Evolutionary conservation across 2,329 filamentous ascomycete species (phyloP).

Genomic region (Ceratocystis papillata): DNA sequence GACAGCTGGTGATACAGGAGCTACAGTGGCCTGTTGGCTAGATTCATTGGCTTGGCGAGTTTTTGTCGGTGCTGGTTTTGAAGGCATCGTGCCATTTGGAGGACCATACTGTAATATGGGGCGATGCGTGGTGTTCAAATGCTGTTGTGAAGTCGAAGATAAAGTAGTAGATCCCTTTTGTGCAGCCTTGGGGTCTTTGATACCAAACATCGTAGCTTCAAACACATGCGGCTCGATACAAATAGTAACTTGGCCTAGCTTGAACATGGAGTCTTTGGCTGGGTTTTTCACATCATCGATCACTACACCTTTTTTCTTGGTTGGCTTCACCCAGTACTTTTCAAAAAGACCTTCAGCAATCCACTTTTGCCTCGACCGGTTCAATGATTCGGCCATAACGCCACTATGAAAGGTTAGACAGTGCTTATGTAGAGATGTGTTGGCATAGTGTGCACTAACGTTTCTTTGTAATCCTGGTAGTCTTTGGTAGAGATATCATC

Average conservation of each 20-base stretch:
- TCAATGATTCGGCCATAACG: slow-evolving; percentile 61
- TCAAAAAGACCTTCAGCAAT: slow-evolving; percentile 61
- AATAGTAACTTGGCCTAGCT: slow-evolving; percentile 61
- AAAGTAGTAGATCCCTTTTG: slow-evolving; percentile 30
- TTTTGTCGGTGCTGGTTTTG: slow-evolving; percentile 32
- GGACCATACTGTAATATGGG: slow-evolving; percentile 57
- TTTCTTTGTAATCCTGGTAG: slow-evolving; percentile 64
- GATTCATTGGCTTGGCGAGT: slow-evolving; percentile 30
- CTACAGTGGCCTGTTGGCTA: slow-evolving; percentile 26
- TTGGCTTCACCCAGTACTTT: slow-evolving; percentile 65
- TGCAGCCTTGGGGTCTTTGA: slow-evolving; percentile 49
- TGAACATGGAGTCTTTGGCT: slow-evolving; percentile 59
- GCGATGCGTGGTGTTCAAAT: slow-evolving; percentile 32
- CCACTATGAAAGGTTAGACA: slow-evolving; percentile 41
- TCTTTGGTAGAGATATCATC: slow-evolving; percentile 52
- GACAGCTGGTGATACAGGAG: slow-evolving; percentile 17
- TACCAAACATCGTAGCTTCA: slow-evolving; percentile 61
- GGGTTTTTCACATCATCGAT: slow-evolving; percentile 57
- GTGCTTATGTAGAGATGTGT: not conserved
- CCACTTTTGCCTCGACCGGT: slow-evolving; percentile 64
- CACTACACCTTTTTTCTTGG: slow-evolving; percentile 52
- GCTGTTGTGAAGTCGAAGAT: slow-evolving; percentile 24
- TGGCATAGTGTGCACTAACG: slow-evolving; percentile 35
- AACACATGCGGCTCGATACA: slow-evolving; percentile 71
- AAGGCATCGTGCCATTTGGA: slow-evolving; percentile 51